These are phyloP conservation scores for Beauveria sp. DNA, from an alignment of 2,329 filamentous ascomycete species.

Conservation along the genomic window DNA sequence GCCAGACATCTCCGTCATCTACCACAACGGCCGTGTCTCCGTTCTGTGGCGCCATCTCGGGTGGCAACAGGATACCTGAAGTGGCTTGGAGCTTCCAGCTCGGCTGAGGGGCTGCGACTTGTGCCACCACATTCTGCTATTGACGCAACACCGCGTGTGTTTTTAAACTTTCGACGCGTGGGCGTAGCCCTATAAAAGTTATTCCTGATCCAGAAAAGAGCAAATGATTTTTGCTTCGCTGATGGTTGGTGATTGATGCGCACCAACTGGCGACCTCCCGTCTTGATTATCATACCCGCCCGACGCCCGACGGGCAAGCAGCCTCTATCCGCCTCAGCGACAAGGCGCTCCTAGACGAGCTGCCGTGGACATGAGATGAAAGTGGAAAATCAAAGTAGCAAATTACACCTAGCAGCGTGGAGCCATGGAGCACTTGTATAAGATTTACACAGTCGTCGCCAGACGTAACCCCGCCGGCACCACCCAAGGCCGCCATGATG, in stretches of 20 bases:
- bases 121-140: not conserved
- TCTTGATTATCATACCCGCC: not conserved
- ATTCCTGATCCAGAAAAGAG: too few species aligned
- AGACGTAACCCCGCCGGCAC: not conserved
- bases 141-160: not conserved
- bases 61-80: not conserved
- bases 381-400: not conserved
- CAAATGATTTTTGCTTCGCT: not conserved
- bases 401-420: not conserved
- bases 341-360: not conserved
- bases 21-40: not conserved
- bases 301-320: not conserved
- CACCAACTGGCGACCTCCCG: not conserved
- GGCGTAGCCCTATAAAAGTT: not conserved
- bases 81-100: not conserved
- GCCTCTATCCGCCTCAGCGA: not conserved
- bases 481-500: not conserved
- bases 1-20: not conserved
- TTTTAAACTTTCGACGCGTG: not conserved
- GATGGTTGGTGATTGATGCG: not conserved
- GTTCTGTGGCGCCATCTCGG: not conserved
- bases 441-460: not conserved
- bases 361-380: not conserved
- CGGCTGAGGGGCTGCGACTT: not conserved
- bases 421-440: not conserved